A percentile compares a stretch with the other conserved stretches of the same genome.
phyloP scores from a whole-genome alignment of 495 filamentous ascomycete species.

The Cercophora scortea region DNA sequence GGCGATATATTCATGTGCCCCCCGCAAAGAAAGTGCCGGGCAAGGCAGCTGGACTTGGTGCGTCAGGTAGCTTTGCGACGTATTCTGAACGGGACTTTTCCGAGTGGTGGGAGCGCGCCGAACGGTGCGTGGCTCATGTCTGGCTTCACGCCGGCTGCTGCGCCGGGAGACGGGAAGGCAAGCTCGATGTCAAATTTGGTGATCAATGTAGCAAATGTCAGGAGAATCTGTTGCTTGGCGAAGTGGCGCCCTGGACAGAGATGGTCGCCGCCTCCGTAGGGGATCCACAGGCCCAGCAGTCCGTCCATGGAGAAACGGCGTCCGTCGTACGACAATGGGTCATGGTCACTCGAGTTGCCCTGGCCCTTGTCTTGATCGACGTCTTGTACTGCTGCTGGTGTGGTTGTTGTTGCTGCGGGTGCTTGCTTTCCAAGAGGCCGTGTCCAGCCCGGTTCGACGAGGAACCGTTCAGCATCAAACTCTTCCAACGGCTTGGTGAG shows the following conservation, averaged over 20 bases:
- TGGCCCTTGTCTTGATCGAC: neutral
- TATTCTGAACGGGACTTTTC: neutral
- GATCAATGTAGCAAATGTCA: slow-evolving; percentile 17
- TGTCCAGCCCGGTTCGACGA: neutral
- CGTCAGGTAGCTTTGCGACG: no score
- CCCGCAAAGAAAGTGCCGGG: no score
- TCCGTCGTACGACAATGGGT: neutral
- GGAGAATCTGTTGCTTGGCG: slow-evolving; percentile 23
- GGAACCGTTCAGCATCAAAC: neutral
- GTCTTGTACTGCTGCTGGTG: neutral
- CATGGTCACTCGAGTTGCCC: neutral
- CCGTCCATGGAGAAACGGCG: neutral
- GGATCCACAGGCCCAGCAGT: slow-evolving; percentile 23
- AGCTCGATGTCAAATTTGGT: slow-evolving; percentile 21
- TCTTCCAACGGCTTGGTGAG: neutral
- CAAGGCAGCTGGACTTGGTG: no score
- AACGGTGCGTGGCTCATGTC: neutral
- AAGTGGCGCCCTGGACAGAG: slow-evolving; percentile 26
- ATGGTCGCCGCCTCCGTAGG: slow-evolving; percentile 23
- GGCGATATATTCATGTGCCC: no score
- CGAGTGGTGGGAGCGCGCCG: neutral
- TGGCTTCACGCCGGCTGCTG: neutral
- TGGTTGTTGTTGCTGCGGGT: neutral
- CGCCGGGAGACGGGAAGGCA: neutral
- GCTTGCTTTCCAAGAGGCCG: neutral